Evolutionary conservation across 371 early-diverging fungal species (phyloP).

Genomic region (Synchytrium microbalum): DNA sequence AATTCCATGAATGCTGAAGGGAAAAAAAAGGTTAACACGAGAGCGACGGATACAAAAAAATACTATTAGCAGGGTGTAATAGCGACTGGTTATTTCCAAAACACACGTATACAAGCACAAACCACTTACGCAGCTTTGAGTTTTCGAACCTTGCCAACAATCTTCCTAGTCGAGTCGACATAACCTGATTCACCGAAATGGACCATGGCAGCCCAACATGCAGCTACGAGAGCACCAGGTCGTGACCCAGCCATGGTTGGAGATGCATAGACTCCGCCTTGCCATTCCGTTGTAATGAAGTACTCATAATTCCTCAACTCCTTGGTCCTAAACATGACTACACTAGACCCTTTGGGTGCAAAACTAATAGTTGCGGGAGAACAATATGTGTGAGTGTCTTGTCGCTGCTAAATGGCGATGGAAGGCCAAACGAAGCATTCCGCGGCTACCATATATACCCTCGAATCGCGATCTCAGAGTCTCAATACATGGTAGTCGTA

Average conservation of each 20-base stretch:
- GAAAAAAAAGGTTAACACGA: constrained; percentile 1
- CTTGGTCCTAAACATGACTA: constrained; percentile 80
- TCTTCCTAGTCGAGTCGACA: constrained; percentile 66
- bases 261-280: constrained; percentile 91
- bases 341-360: constrained; percentile 95
- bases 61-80: too few relatives aligned
- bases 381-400: neutral
- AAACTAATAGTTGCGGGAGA: constrained; percentile 62
- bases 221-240: constrained; percentile 91
- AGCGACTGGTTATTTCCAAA: too few relatives aligned
- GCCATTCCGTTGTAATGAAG: constrained; percentile 84
- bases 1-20: constrained; percentile 46
- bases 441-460: too few relatives aligned
- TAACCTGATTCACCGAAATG: constrained; percentile 83
- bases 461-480: too few relatives aligned
- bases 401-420: neutral
- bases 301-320: constrained; percentile 83
- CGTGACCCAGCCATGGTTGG: constrained; percentile 90
- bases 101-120: too few relatives aligned
- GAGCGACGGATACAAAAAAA: too few relatives aligned
- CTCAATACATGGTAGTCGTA: too few relatives aligned
- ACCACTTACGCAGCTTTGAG: constrained; percentile 55
- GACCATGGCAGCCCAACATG: constrained; percentile 91
- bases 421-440: too few relatives aligned
- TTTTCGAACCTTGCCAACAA: constrained; percentile 64